Base-by-base conservation (phyloP, 2,329 filamentous ascomycete species). In the Pseudofabraea citricarpa region DNA sequence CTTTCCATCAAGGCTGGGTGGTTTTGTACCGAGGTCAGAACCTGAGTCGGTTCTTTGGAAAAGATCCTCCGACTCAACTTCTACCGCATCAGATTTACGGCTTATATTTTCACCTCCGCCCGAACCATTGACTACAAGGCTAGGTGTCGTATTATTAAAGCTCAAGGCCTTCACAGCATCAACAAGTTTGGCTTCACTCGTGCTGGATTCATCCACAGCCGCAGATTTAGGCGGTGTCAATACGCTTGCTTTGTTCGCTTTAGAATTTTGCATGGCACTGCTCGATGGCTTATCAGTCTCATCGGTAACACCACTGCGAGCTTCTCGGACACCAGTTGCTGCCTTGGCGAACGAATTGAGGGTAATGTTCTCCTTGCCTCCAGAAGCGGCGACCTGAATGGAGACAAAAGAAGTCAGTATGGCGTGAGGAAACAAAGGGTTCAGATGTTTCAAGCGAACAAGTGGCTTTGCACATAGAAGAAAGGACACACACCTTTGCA, bases 1-100 rank as follows among this genome's bases (percentile, higher is more conserved):
- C 69, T 96, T 96, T 38, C 87, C 90, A 62, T 96, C 91, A 31
- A 95, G 74, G 60, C 90, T 96, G 26, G 88, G 85, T 40, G 88
- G 87, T 65, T 96, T 96, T 3, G 83, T 90, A 29, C 73, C 79
- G 21, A 82, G 65, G 44, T 84, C 80, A 3, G 79, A 84, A 54
- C 68, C 76, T 2, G 79, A 83, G 58, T 84, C 80, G 32, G 76
- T 74, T 57, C 71, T 44, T 60, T 66, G 58, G 49, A 62, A 63
- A 18, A 47, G 53, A 43, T 62, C 55, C 19, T 63, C 60, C 10
- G 54, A 45, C 38, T 58, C 61, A 6, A 41, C 47, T 20, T 61
- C 56, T 37, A 42, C 41, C 20, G 41, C 43, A 22, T 58, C 53
- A 33, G 52, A 21, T 45, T 57, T 60, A 27, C 45, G 47, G 31